Evolutionary conservation across 2,329 filamentous ascomycete genomes (phyloP).

Genomic region (Sordariomycetes sp.): DNA sequence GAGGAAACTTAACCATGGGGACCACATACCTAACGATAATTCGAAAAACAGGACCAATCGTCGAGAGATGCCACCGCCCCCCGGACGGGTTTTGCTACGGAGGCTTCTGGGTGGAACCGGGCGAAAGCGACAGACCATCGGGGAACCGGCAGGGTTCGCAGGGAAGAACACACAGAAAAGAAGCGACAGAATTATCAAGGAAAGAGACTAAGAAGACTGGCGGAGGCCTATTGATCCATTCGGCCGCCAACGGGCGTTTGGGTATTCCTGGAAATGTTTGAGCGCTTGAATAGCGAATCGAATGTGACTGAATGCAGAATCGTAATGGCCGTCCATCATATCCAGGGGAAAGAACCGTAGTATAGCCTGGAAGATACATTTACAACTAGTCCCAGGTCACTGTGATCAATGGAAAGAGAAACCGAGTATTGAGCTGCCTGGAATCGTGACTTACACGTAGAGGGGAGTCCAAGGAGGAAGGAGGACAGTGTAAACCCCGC

Average conservation of each 20-base stretch:
- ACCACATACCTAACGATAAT: background rate
- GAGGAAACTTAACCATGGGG: background rate
- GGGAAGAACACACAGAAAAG: background rate
- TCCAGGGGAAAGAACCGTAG: too few species aligned
- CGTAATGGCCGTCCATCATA: too few species aligned
- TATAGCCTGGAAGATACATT: too few species aligned
- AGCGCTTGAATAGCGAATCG: slow-evolving; percentile 23
- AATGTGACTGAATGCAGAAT: too few species aligned
- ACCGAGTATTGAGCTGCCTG: background rate
- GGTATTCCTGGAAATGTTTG: slow-evolving; percentile 33
- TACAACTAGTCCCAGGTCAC: too few species aligned
- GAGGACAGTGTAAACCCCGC: too few species aligned
- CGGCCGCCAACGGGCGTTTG: slow-evolving; percentile 10
- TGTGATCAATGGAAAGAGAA: too few species aligned
- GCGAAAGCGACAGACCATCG: background rate
- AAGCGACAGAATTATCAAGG: background rate
- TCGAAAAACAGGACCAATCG: background rate
- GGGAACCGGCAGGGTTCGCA: background rate
- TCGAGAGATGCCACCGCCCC: background rate
- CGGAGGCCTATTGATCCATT: background rate
- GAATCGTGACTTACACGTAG: too few species aligned
- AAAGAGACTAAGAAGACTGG: background rate
- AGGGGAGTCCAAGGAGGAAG: too few species aligned
- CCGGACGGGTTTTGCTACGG: background rate
- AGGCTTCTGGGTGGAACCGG: background rate